Conservation (phyloP, 73 alveolate genomes). For the Vitrella brassicaformis region DNA sequence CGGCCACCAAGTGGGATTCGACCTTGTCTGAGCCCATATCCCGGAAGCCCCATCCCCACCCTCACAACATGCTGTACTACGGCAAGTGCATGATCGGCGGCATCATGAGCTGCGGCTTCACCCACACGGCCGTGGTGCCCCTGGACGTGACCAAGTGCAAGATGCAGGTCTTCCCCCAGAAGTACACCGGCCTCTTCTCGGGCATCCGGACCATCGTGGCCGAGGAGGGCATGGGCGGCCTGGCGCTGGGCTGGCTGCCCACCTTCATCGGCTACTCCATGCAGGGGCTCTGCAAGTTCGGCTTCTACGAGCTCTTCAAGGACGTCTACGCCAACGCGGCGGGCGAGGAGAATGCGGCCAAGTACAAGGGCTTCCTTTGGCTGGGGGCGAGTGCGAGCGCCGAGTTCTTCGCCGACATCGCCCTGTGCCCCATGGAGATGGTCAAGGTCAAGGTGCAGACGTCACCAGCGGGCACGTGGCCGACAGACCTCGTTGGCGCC, state of each 20-base stretch:
- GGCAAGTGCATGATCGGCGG: slow-evolving; percentile 84
- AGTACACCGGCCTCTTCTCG: not conserved
- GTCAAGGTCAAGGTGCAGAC: slow-evolving; percentile 76
- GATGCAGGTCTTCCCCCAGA: slow-evolving; percentile 48
- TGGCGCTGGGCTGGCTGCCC: slow-evolving; percentile 83
- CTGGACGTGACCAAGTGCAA: slow-evolving; percentile 79
- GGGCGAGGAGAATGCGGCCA: slow-evolving; percentile 62
- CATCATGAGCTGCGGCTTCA: slow-evolving; percentile 71
- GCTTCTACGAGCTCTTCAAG: slow-evolving; percentile 85
- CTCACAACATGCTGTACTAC: slow-evolving; percentile 69
- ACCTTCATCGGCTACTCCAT: slow-evolving; percentile 70
- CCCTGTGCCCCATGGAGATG: slow-evolving; percentile 75
- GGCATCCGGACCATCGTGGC: slow-evolving; percentile 53
- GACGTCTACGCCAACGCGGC: slow-evolving; percentile 68
- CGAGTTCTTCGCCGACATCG: slow-evolving; percentile 71
- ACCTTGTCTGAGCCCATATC: too few species aligned
- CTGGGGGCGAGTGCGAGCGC: slow-evolving; percentile 72
- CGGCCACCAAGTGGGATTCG: too few species aligned
- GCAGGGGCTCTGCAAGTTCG: slow-evolving; percentile 81
- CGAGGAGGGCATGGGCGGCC: slow-evolving; percentile 62
- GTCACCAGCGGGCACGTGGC: slow-evolving; percentile 52
- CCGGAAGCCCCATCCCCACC: too few species aligned
- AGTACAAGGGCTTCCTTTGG: slow-evolving; percentile 70
- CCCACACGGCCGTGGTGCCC: slow-evolving; percentile 74
- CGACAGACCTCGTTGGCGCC: slow-evolving; percentile 48